Evolutionary conservation across 2,329 filamentous ascomycete species (phyloP), one percentile per base, ranked within the genome.

Genomic region (Penicillium sp.): DNA sequence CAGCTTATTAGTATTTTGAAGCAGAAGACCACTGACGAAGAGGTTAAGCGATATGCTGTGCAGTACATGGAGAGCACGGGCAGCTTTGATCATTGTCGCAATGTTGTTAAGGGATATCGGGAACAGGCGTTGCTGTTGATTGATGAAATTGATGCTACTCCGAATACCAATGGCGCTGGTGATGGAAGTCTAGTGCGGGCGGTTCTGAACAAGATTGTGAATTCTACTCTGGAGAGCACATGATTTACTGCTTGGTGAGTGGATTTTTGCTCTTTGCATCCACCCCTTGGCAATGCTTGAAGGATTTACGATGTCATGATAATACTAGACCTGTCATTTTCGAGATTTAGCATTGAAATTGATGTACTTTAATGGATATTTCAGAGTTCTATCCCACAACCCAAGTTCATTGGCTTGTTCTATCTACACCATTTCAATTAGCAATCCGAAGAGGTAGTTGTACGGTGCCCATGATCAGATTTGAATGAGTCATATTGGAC

Each of bases 21-120:
- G 76, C 93, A 97, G 75, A 93, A 92, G 77, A 92, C 93, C 1
- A 84, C 82, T 21, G 90, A 97, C 67, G 87, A 91, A 47, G 89
- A 93, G 69, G 91, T 98, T 53, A 98, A 98, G 81, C 81, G 86
- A 59, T 98, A 96, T 72, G 95, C 95, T 3, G 88, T 98, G 21
- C 82, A 82, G 46, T 96, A 96, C 73, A 96, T 99, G 92, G 88
- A 96, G 74, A 81, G 83, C 62, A 96, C 90, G 1, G 92, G 92
- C 37, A 96, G 89, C 71, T 97, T 99, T 72, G 87, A 88, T 53
- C 97, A 98, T 72, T 93, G 90, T 16, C 82, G 86, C 58, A 80
- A 84, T 50, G 90, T 92, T 1, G 74, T 93, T 10, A 70, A 73
- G 14, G 83, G 88, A 33, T 77, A 93, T 62, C 83, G 87, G 45